These are phyloP conservation scores for Fusarium chlamydosporum DNA, from an alignment of 2,329 filamentous ascomycete species.

Conservation along the genomic window DNA sequence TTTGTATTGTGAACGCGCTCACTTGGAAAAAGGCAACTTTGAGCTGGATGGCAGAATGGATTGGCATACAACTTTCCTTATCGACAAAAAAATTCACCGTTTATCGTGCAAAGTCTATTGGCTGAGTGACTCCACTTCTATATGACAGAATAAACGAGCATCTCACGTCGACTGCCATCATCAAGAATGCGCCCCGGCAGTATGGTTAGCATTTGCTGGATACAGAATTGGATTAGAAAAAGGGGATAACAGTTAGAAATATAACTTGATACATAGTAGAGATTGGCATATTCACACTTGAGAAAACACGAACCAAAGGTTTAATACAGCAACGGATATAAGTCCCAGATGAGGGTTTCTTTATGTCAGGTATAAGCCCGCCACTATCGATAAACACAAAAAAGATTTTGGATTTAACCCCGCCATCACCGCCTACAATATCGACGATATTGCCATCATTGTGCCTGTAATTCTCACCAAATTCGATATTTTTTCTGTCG, in stretches of 20 bases:
- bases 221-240: not conserved
- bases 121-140: rapidly evolving
- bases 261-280: too few relatives aligned
- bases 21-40: conserved; percentile 30
- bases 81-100: conserved; percentile 50
- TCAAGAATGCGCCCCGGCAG: not conserved
- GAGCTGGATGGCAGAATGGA: conserved; percentile 32
- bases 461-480: conserved; percentile 28
- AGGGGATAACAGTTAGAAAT: not conserved
- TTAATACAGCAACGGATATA: not conserved
- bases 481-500: conserved; percentile 21
- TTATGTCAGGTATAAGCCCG: conserved; percentile 16
- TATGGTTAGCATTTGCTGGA: not conserved
- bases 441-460: conserved; percentile 50
- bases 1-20: conserved; percentile 37
- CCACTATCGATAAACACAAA: conserved; percentile 58
- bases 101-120: not conserved
- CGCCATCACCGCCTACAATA: conserved; percentile 53
- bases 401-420: conserved; percentile 57
- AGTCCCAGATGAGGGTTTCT: not conserved
- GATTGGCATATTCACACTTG: not conserved
- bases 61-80: conserved; percentile 53
- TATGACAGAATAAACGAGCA: conserved; percentile 16
- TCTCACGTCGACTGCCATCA: not conserved
- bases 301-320: not conserved